Conservation (phyloP, 495 filamentous ascomycete species). For the Corynascus novoguineensis region DNA sequence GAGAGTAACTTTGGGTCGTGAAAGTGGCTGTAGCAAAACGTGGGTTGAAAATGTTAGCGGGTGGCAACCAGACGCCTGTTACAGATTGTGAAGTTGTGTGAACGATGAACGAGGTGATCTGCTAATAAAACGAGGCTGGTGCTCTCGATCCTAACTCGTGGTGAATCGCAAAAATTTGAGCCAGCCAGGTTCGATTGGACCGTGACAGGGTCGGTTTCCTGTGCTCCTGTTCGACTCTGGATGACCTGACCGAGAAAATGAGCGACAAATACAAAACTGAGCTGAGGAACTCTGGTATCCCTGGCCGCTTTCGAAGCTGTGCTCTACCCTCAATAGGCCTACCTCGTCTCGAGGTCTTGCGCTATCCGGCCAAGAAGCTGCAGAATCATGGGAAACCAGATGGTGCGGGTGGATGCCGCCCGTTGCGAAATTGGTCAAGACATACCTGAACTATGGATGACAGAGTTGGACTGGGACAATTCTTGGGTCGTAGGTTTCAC, state of each 20-base stretch:
- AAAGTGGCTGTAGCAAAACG: constrained; percentile 14
- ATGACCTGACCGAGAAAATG: constrained; percentile 7
- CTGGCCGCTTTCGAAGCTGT: not conserved
- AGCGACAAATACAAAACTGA: constrained; percentile 12
- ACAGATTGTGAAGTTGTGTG: not conserved
- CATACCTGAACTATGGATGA: constrained; percentile 10
- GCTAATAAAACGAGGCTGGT: not conserved
- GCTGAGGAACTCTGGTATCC: constrained; percentile 1
- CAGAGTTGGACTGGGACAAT: not conserved
- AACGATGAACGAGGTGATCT: not conserved
- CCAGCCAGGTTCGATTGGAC: not conserved
- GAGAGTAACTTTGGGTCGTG: no score
- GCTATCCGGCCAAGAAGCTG: constrained; percentile 9
- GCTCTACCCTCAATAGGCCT: no score
- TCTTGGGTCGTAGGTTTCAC: not conserved
- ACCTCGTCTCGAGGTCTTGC: not conserved
- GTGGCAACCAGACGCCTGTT: not conserved
- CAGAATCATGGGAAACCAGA: not conserved
- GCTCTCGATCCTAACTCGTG: not conserved
- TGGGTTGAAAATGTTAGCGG: not conserved
- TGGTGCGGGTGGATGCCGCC: constrained; percentile 4
- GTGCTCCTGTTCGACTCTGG: not conserved
- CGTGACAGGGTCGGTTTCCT: not conserved
- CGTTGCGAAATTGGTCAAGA: constrained; percentile 3
- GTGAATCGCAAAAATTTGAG: not conserved